Conservation (phyloP, 176 grass and related monocot genomes). For the Oryza punctata region DNA sequence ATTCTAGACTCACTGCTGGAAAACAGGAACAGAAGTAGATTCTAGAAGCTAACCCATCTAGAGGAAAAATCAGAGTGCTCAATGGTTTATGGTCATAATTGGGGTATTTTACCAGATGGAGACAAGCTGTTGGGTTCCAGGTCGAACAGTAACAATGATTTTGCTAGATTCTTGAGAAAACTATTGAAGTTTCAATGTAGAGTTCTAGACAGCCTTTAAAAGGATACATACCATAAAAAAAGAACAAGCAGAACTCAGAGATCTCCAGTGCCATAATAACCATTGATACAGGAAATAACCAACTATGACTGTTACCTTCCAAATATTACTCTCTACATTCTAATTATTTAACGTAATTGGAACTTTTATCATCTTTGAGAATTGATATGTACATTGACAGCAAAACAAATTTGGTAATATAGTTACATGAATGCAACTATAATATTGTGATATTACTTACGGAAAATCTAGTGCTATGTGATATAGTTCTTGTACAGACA, state of each 20-base stretch:
- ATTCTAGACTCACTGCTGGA: neutral
- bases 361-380: neutral
- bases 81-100: neutral
- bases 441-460: neutral
- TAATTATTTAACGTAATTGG: neutral
- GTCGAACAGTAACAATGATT: neutral
- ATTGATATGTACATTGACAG: neutral
- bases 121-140: neutral
- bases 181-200: neutral
- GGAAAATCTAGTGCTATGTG: neutral
- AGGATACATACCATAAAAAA: conserved; percentile 12
- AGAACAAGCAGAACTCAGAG: neutral
- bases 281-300: neutral
- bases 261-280: neutral
- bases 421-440: neutral
- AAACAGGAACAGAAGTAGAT: conserved; percentile 13
- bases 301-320: neutral
- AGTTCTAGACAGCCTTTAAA: neutral
- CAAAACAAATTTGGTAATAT: neutral
- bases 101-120: neutral
- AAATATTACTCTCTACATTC: neutral
- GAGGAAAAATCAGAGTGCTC: neutral
- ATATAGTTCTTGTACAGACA: neutral
- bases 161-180: neutral
- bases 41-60: neutral